These are phyloP conservation scores for Paraleonurus japonicus DNA, from an alignment of 257 asterid genomes.

Conservation along the genomic window DNA sequence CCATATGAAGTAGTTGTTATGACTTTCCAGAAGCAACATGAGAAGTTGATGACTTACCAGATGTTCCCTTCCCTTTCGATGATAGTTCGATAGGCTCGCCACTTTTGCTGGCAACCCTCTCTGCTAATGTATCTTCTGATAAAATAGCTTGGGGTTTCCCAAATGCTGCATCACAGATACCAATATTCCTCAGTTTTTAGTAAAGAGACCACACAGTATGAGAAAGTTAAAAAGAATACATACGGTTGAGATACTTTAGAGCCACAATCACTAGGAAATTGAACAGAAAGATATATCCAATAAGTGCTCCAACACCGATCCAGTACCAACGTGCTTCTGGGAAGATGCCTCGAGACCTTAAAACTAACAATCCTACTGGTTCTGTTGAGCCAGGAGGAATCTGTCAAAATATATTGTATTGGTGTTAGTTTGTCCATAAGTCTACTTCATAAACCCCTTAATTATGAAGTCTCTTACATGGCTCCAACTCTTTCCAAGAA, in stretches of 20 bases:
- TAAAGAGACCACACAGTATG: neutral
- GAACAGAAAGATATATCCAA: slow-evolving; percentile 60
- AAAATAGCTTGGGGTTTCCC: slow-evolving; percentile 65
- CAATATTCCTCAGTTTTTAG: neutral
- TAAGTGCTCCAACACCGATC: slow-evolving; percentile 67
- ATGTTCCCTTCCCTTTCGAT: slow-evolving; percentile 24
- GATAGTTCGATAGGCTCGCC: slow-evolving; percentile 36
- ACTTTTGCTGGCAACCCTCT: slow-evolving; percentile 41
- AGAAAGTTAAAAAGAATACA: slow-evolving; percentile 15
- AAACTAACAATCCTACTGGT: slow-evolving; percentile 51
- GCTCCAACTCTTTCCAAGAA: slow-evolving; percentile 76
- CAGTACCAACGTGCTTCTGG: slow-evolving; percentile 72
- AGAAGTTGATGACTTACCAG: slow-evolving; percentile 15
- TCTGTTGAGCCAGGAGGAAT: slow-evolving; percentile 47
- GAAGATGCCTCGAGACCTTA: slow-evolving; percentile 63
- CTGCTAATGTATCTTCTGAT: slow-evolving; percentile 50
- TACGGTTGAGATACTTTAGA: slow-evolving; percentile 72
- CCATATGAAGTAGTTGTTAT: neutral
- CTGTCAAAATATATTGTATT: slow-evolving; percentile 28
- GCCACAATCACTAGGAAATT: slow-evolving; percentile 50
- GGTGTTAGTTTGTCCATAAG: neutral
- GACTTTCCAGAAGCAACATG: neutral
- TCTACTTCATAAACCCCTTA: slow-evolving; percentile 13
- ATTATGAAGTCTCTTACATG: slow-evolving; percentile 51
- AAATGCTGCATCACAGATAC: slow-evolving; percentile 50